These are phyloP conservation scores for Penicillium goetzii DNA, from an alignment of 495 filamentous ascomycete genomes.

Conservation along the genomic window DNA sequence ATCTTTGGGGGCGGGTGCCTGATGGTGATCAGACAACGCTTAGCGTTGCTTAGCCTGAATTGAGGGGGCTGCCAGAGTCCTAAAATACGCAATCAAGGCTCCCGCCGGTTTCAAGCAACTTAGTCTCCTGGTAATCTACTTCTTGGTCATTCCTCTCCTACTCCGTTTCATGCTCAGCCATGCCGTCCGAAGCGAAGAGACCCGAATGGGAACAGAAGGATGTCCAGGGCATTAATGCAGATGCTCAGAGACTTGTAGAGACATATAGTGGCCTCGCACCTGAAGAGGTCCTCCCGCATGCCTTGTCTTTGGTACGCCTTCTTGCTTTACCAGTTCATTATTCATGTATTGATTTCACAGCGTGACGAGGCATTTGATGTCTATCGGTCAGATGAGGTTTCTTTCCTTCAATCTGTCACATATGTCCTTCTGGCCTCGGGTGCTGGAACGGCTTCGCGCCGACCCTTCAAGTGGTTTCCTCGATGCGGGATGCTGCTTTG, in stretches of 20 bases:
- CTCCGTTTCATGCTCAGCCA: not conserved
- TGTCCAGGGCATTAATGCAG: conserved; percentile 26
- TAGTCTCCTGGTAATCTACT: not conserved
- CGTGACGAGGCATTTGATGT: conserved; percentile 49
- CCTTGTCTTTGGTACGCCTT: conserved; percentile 41
- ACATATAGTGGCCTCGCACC: conserved; percentile 45
- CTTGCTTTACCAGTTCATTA: not conserved
- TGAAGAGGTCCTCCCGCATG: conserved; percentile 45
- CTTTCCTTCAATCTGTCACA: conserved; percentile 42
- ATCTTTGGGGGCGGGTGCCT: too few species aligned
- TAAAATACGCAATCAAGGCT: not conserved
- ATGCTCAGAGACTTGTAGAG: conserved; percentile 38
- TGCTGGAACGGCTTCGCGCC: conserved; percentile 37
- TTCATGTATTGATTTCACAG: conserved; percentile 23
- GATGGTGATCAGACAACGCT: not conserved
- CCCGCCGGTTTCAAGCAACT: not conserved
- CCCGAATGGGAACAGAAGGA: conserved; percentile 23
- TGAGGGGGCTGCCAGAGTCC: not conserved
- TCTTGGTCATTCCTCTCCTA: not conserved
- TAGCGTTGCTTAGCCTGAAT: not conserved
- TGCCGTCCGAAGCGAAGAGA: conserved; percentile 1
- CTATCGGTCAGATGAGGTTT: conserved; percentile 51
- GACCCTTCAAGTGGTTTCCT: conserved; percentile 30
- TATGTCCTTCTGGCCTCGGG: conserved; percentile 33
- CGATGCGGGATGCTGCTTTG: conserved; percentile 55